Conservation (phyloP, 192 early-diverging fungal species). For the Backusella morwellensis region DNA sequence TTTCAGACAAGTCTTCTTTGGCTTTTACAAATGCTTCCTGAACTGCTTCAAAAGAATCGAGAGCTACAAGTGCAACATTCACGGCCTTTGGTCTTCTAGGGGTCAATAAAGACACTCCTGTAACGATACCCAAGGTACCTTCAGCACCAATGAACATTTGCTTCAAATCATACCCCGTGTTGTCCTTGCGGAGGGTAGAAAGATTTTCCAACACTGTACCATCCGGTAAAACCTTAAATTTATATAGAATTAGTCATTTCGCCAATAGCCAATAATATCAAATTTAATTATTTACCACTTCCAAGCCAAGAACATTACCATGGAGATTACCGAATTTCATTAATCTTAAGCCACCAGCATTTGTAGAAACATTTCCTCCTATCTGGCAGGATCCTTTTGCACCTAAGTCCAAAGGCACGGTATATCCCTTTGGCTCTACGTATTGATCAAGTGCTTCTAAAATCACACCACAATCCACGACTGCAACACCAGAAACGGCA, state of each 20-base stretch:
- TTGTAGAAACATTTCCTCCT: conserved; percentile 97
- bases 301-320: conserved; percentile 90
- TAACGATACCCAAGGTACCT: conserved; percentile 93
- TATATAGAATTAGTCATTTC: neutral
- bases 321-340: conserved; percentile 93
- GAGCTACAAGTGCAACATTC: conserved; percentile 76
- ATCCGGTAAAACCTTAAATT: conserved; percentile 71
- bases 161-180: conserved; percentile 97
- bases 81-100: conserved; percentile 69
- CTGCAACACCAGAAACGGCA: conserved; percentile 71
- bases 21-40: conserved; percentile 75
- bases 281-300: conserved; percentile 59
- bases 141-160: conserved; percentile 98
- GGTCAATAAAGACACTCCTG: conserved; percentile 84
- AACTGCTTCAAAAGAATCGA: conserved; percentile 77
- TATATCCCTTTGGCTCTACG: conserved; percentile 74
- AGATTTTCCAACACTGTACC: conserved; percentile 85
- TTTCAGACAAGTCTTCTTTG: conserved; percentile 80
- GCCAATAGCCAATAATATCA: neutral
- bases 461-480: conserved; percentile 87
- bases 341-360: conserved; percentile 92
- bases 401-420: conserved; percentile 89
- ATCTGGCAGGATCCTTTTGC: conserved; percentile 91
- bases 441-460: conserved; percentile 86
- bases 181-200: conserved; percentile 89